Conservation (phyloP, 768 basidiomycete species). For the Russula olivacea region DNA sequence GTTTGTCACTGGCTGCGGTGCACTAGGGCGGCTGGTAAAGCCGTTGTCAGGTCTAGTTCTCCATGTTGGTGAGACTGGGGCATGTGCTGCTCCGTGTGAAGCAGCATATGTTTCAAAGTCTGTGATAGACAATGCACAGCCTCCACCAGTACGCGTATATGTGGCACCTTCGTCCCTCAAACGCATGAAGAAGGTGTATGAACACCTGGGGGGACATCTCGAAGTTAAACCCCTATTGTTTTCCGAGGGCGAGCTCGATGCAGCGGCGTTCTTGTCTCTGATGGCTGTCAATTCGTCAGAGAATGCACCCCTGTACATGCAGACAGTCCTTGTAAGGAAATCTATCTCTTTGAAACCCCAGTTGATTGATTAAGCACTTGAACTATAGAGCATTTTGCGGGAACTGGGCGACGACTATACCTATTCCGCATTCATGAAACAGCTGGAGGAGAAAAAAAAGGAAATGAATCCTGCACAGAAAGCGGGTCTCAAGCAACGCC, state of each 20-base stretch:
- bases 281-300: conserved; percentile 65
- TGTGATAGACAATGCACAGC: conserved; percentile 24
- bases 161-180: conserved; percentile 57
- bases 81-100: conserved; percentile 52
- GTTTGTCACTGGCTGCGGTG: conserved; percentile 48
- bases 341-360: neutral
- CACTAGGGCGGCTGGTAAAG: conserved; percentile 48
- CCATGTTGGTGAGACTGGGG: conserved; percentile 65
- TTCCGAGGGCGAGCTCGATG: conserved; percentile 56
- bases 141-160: conserved; percentile 42
- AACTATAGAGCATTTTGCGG: conserved; percentile 53
- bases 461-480: conserved; percentile 54
- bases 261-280: conserved; percentile 63
- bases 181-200: conserved; percentile 55
- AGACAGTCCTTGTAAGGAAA: conserved; percentile 57
- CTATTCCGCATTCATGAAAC: conserved; percentile 43
- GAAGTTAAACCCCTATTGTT: conserved; percentile 51
- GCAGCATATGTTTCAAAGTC: conserved; percentile 44
- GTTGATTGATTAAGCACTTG: neutral
- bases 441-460: conserved; percentile 42
- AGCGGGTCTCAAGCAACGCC: conserved; percentile 53
- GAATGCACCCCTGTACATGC: conserved; percentile 61
- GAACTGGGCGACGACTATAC: conserved; percentile 56
- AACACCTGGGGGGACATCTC: conserved; percentile 37
- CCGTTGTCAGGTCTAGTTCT: conserved; percentile 59